Base-by-base conservation (phyloP, 1,284 basidiomycete species). In the Ceratobasidium sp. region DNA sequence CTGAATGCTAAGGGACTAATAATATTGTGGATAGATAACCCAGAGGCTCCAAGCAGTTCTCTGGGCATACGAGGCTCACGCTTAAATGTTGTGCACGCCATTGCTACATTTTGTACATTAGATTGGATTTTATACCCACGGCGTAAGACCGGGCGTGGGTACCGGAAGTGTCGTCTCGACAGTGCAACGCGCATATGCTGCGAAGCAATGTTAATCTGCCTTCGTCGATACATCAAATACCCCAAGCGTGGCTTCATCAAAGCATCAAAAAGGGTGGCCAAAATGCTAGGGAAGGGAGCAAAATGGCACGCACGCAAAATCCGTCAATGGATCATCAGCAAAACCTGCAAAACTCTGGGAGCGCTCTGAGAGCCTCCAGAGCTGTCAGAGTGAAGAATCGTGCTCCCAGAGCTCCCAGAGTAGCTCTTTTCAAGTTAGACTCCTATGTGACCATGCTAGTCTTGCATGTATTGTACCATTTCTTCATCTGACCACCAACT, bases 241-340 rank as follows among this genome's bases (percentile, higher is more conserved):
- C 47, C 47, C 18, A 23, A 23, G 47, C n/a, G 16, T 18, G 23
- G 18, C 7, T 49, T 49, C n/a, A 6, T n/a, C 7, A 16, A 23
- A 7, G 47, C 47, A 49, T 8, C 47, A n/a, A 49, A 7, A 49
- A 49, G 23, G n/a, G 47, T 23, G 7, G 47, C 47, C 6, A 49
- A 49, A n/a, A 23, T 49, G 9, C 47, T 49, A 6, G 47, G 47
- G 16, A 16, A 23, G 18, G 47, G 47, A 5, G 18, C 18, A 23
- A 16, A 49, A 49, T 49, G 47, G 47, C n/a, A 49, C 23, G 47
- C 47, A 6, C 6, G 47, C 18, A 16, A 23, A 57, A 59, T 62
- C 8, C 44, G 59, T 14, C 35, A 23, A 30, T 62, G 59, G 59
- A 47, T n/a, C n/a, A n/a, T n/a, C n/a, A n/a, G n/a, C n/a, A n/a